Percentiles rank a stretch among this genome's conserved stretches.
Conservation (phyloP, 2,329 filamentous ascomycete genomes). For the Blastomyces percursus region DNA sequence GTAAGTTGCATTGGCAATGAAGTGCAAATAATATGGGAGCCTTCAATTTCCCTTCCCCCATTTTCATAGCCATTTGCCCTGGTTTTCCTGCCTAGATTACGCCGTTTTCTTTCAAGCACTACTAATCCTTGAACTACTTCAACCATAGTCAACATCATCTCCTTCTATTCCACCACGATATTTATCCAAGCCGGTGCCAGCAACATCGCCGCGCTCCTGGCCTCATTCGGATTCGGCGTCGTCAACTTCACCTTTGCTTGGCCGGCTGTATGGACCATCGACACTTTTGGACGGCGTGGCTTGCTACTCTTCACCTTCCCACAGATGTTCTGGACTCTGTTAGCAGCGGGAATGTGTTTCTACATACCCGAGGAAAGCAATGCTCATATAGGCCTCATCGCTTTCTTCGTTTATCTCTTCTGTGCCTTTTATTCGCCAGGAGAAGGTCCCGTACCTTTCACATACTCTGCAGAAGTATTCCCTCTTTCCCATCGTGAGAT, state of each 20-base stretch:
- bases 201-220: constrained; percentile 43
- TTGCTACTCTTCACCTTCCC: constrained; percentile 57
- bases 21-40: not conserved
- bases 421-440: constrained; percentile 54
- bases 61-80: not conserved
- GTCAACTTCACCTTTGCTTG: constrained; percentile 56
- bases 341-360: constrained; percentile 51
- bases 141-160: constrained; percentile 52
- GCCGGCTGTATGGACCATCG: constrained; percentile 55
- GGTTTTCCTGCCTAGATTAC: not conserved
- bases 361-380: constrained; percentile 35
- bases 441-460: constrained; percentile 46
- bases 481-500: constrained; percentile 46
- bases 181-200: constrained; percentile 34
- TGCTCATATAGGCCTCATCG: constrained; percentile 44
- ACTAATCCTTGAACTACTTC: not conserved
- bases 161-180: constrained; percentile 53
- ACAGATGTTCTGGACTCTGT: constrained; percentile 56
- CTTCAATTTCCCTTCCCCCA: not conserved
- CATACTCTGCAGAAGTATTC: constrained; percentile 47
- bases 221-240: constrained; percentile 51
- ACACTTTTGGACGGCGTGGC: constrained; percentile 52
- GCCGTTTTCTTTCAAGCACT: not conserved
- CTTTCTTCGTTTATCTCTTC: constrained; percentile 55
- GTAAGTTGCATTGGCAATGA: constrained; percentile 16